These are phyloP conservation scores for Dendrobium officinale DNA, from an alignment of 106 monocot genomes.

Conservation along the genomic window DNA sequence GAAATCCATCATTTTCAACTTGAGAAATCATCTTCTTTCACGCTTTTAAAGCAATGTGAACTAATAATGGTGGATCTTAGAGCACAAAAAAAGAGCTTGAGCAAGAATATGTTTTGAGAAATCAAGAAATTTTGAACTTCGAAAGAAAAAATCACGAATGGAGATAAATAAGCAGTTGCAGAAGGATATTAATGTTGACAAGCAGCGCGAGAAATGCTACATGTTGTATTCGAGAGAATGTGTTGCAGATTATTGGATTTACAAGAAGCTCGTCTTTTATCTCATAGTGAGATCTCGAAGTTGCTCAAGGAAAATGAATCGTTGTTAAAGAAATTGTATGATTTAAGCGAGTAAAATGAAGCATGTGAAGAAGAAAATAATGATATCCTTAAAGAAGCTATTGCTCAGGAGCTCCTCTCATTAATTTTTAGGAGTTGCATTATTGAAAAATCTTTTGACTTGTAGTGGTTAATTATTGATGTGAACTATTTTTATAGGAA, in stretches of 20 bases:
- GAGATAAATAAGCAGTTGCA: slow-evolving; percentile 18
- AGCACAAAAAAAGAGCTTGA: slow-evolving; percentile 27
- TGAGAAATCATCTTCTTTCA: slow-evolving; percentile 36
- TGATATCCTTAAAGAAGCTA: slow-evolving; percentile 22
- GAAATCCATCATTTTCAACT: slow-evolving; percentile 22
- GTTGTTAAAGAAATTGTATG: slow-evolving; percentile 13
- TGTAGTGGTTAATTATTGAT: slow-evolving; percentile 23
- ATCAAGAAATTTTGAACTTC: slow-evolving; percentile 26
- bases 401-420: slow-evolving; percentile 32
- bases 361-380: slow-evolving; percentile 33
- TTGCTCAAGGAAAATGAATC: slow-evolving; percentile 35
- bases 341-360: slow-evolving; percentile 21
- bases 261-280: slow-evolving; percentile 15
- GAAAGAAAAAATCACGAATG: slow-evolving; percentile 22
- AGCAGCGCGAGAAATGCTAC: slow-evolving; percentile 14
- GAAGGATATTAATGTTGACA: slow-evolving; percentile 16
- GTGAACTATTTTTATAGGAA: slow-evolving; percentile 6
- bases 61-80: slow-evolving; percentile 26
- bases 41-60: slow-evolving; percentile 36
- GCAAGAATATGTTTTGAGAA: slow-evolving; percentile 21
- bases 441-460: slow-evolving; percentile 25
- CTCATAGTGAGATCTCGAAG: slow-evolving; percentile 25
- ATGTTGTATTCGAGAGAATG: slow-evolving; percentile 14
- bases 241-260: slow-evolving; percentile 20
- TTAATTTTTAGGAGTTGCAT: slow-evolving; percentile 27